Evolutionary conservation across 495 filamentous ascomycete genomes (phyloP), one percentile per base, ranked within the genome.

Genomic region (Talaromyces borbonicus): DNA sequence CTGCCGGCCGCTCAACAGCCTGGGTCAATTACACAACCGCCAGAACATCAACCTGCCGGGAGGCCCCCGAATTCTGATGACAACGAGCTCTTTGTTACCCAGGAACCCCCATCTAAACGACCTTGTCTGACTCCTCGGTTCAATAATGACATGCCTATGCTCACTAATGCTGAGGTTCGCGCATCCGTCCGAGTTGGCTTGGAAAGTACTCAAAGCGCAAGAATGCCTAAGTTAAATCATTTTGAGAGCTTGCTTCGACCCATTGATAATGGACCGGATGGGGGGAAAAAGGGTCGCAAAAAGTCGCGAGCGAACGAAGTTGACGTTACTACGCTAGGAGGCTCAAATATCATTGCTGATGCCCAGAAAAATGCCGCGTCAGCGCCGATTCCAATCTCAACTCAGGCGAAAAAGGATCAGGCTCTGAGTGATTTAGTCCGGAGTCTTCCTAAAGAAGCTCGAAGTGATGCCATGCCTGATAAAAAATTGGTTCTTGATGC

Each of bases 401-500:
- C 35, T 2, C 29, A 46, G 1, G 31, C 19, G 3, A 27, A 59
- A 14, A 59, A 58, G 35, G 0, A 47, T 1, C 49, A 50, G 11
- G 61, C 59, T 3, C 43, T 62, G 5, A n/a, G 24, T 0, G 43
- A 59, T 19, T 12, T 62, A 1, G 22, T 65, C 30, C 52, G 51
- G 0, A 55, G 45, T 27, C 52, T 65, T 1, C 51, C 57, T 2
- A 25, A 24, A 16, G 38, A 19, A 1, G 51, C 55, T n/a, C 46
- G 47, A 6, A 15, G 32, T 2, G 44, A 54, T 3, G 49, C 49
- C 0, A 50, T 29, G 7, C 33, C 29, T 5, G 61, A 65, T 9
- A 48, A 27, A 9, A n/a, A 47, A 0, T 8, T 41, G 22, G 7
- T 71, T 0, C 14, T 54, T 0, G 45, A 62, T 16, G 73, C 68